These are phyloP conservation scores for Leccinellum rugosiceps DNA, from an alignment of 768 basidiomycete species.

Conservation along the genomic window DNA sequence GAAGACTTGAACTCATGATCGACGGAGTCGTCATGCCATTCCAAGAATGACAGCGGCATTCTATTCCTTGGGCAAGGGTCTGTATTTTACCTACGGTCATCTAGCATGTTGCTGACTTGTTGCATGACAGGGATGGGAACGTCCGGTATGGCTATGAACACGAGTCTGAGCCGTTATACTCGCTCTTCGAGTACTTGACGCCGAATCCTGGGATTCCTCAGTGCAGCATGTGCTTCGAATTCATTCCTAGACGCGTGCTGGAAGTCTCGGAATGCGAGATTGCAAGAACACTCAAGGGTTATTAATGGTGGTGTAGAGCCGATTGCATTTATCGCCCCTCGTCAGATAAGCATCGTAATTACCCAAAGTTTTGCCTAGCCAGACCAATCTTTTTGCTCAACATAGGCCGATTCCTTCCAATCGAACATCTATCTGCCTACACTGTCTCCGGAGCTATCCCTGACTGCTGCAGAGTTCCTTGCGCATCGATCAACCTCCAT, in stretches of 20 bases:
- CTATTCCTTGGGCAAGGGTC: slow-evolving; percentile 88
- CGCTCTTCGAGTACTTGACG: slow-evolving; percentile 84
- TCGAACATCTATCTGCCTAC: slow-evolving; percentile 96
- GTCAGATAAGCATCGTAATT: slow-evolving; percentile 55
- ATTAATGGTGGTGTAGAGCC: slow-evolving; percentile 74
- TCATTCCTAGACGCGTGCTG: slow-evolving; percentile 87
- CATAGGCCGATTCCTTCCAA: slow-evolving; percentile 91
- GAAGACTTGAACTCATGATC: slow-evolving; percentile 71
- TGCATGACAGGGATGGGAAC: slow-evolving; percentile 76
- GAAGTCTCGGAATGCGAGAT: slow-evolving; percentile 93
- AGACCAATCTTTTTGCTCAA: background rate
- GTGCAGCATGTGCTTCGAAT: slow-evolving; percentile 97
- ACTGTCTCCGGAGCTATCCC: slow-evolving; percentile 73
- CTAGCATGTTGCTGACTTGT: background rate
- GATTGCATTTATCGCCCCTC: slow-evolving; percentile 92
- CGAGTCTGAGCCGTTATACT: slow-evolving; percentile 79
- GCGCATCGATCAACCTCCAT: slow-evolving; percentile 72
- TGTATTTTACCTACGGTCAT: slow-evolving; percentile 14
- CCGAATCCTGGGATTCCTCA: slow-evolving; percentile 93
- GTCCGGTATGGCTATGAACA: slow-evolving; percentile 96
- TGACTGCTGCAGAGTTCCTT: slow-evolving; percentile 85
- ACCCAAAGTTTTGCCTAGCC: background rate
- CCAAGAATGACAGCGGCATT: slow-evolving; percentile 93
- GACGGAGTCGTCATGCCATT: slow-evolving; percentile 98
- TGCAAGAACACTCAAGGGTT: slow-evolving; percentile 90